Conservation (phyloP, 164 flowering plant genomes). For the Pachysandra terminalis region DNA sequence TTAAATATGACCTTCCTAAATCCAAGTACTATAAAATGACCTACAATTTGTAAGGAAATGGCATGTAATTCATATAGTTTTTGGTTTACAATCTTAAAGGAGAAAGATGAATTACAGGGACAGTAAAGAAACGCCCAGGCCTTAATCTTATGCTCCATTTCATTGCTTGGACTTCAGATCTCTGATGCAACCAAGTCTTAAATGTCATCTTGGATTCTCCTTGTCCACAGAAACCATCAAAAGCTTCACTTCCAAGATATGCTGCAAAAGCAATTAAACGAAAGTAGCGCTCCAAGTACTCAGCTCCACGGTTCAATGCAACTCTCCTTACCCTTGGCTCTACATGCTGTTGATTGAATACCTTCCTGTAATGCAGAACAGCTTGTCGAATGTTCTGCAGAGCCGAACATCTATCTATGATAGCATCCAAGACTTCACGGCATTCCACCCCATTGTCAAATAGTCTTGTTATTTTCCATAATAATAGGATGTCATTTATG, state of each 20-base stretch:
- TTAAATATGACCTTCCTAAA: conserved; percentile 2
- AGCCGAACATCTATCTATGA: conserved; percentile 93
- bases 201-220: conserved; percentile 71
- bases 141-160: conserved; percentile 92
- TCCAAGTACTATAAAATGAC: background rate
- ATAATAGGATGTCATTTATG: conserved; percentile 74
- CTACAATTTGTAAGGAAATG: background rate
- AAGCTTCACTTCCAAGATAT: conserved; percentile 92
- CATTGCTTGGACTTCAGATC: conserved; percentile 96
- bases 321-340: conserved; percentile 89
- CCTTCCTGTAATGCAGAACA: conserved; percentile 80
- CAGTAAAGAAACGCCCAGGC: conserved; percentile 85
- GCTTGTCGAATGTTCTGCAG: conserved; percentile 93
- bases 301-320: conserved; percentile 94
- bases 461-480: conserved; percentile 82
- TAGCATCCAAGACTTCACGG: conserved; percentile 82
- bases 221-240: conserved; percentile 92
- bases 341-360: conserved; percentile 85
- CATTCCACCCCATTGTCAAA: conserved; percentile 91
- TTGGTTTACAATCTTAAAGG: background rate
- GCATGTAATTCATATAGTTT: no score
- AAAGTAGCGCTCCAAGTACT: conserved; percentile 91
- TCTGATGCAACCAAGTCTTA: conserved; percentile 84
- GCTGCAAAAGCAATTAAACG: conserved; percentile 95
- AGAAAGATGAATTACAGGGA: conserved; percentile 61